These are phyloP conservation scores for Penicillium soppii DNA, from an alignment of 495 filamentous ascomycete genomes.

Conservation along the genomic window DNA sequence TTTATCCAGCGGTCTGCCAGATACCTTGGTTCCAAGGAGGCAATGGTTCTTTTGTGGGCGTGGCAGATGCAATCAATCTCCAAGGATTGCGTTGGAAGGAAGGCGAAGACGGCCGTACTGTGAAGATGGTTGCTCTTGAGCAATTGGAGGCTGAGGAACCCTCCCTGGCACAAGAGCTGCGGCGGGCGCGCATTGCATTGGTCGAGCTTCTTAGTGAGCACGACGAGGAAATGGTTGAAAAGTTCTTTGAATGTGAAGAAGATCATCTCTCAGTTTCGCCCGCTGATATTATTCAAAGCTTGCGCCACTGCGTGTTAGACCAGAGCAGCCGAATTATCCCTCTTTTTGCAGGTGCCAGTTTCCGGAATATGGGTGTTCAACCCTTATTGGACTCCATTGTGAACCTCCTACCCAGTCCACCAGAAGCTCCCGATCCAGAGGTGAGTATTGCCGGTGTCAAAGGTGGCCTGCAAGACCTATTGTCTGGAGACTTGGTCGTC, in stretches of 20 bases:
- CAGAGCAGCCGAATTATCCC: slow-evolving; percentile 66
- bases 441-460: slow-evolving; percentile 61
- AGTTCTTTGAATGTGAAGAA: slow-evolving; percentile 73
- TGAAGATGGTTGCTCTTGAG: slow-evolving; percentile 50
- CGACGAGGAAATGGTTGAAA: slow-evolving; percentile 82
- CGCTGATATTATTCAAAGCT: slow-evolving; percentile 63
- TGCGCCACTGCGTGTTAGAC: slow-evolving; percentile 68
- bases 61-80: slow-evolving; percentile 75
- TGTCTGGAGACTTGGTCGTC: slow-evolving; percentile 48
- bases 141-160: slow-evolving; percentile 53
- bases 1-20: slow-evolving; percentile 88
- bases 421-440: slow-evolving; percentile 74
- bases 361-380: slow-evolving; percentile 91
- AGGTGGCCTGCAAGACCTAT: slow-evolving; percentile 51
- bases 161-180: slow-evolving; percentile 66
- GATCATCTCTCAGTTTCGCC: slow-evolving; percentile 67
- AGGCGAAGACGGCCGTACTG: slow-evolving; percentile 65
- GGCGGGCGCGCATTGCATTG: slow-evolving; percentile 70
- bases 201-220: slow-evolving; percentile 83
- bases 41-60: slow-evolving; percentile 71
- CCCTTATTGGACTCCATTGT: slow-evolving; percentile 86
- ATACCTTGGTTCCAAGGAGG: slow-evolving; percentile 86
- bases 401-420: slow-evolving; percentile 81
- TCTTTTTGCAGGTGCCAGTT: slow-evolving; percentile 88
- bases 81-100: slow-evolving; percentile 52